phyloP scores from a whole-genome alignment of 1,284 basidiomycete species.

The Heterobasidion occidentale region DNA sequence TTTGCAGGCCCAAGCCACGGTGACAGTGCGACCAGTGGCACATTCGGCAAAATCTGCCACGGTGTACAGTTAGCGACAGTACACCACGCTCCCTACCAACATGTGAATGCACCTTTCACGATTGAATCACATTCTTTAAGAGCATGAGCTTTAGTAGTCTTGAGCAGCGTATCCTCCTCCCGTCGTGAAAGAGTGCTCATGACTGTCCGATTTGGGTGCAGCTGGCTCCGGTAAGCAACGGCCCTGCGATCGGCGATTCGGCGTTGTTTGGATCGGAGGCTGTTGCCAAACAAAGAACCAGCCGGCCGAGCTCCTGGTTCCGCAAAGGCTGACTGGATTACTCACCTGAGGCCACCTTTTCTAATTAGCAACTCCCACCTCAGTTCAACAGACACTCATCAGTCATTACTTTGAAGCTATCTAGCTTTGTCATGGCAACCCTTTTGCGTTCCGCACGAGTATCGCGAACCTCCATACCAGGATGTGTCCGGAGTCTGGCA shows the following conservation, averaged over 20 bases:
- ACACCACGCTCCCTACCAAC: not conserved
- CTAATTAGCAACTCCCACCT: not conserved
- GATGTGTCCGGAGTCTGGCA: constrained; percentile 40
- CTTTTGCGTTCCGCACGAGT: constrained; percentile 15
- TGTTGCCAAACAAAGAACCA: not conserved
- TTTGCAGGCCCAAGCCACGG: constrained; percentile 79
- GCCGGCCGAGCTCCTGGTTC: not conserved
- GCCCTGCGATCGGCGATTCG: not conserved
- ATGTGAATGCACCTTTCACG: constrained; percentile 54
- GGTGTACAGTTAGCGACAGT: not conserved
- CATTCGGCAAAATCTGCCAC: constrained; percentile 76
- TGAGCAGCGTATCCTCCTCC: constrained; percentile 81
- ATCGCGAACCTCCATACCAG: constrained; percentile 2
- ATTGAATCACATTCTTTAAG: constrained; percentile 71
- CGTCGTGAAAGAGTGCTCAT: constrained; percentile 58
- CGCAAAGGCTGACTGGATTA: too few relatives aligned
- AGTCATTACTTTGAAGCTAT: not conserved
- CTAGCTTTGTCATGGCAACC: constrained; percentile 5
- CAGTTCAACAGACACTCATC: not conserved
- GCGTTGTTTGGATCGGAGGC: not conserved
- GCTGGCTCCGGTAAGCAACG: not conserved
- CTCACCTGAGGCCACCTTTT: too few relatives aligned
- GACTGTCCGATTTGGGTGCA: not conserved
- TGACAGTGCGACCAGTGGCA: constrained; percentile 72
- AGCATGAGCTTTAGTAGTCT: constrained; percentile 74